phyloP scores from a whole-genome alignment of 441 rosid species.

The Francoa sonchifolia region DNA sequence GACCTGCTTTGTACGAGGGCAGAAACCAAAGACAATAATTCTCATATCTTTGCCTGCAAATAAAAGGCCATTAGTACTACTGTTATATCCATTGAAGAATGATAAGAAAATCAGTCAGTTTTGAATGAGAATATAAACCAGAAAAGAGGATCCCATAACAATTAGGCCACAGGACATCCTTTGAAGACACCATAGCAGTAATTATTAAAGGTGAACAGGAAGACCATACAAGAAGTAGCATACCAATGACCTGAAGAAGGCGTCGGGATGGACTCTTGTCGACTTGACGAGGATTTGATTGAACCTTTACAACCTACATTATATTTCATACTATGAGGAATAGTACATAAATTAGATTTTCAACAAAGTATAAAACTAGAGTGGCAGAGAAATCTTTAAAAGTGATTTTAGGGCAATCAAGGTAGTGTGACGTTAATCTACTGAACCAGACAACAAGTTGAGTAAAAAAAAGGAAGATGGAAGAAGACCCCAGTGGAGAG shows the following conservation, averaged over 20 bases:
- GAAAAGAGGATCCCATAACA: not conserved
- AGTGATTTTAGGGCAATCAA: no score
- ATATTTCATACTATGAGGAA: constrained; percentile 4
- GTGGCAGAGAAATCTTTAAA: not conserved
- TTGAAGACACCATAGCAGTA: not conserved
- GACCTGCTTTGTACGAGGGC: constrained; percentile 83
- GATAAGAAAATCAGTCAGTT: no score
- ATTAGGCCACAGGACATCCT: not conserved
- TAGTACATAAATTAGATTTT: not conserved
- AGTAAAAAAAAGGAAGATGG: no score
- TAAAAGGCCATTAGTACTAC: constrained; percentile 8
- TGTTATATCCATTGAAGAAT: no score
- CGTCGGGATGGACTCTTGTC: constrained; percentile 54
- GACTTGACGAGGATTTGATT: constrained; percentile 50
- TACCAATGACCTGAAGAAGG: constrained; percentile 90
- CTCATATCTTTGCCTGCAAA: constrained; percentile 96
- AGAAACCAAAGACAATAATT: constrained; percentile 85
- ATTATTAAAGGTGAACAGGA: not conserved
- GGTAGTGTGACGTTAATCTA: no score
- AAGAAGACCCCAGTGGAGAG: no score
- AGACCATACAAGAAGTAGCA: constrained; percentile 11
- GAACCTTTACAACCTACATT: constrained; percentile 53
- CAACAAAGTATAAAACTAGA: not conserved
- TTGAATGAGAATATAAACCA: no score
- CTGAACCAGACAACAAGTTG: no score